Conservation (phyloP, 306 rosid species). For the Malus asiatica region DNA sequence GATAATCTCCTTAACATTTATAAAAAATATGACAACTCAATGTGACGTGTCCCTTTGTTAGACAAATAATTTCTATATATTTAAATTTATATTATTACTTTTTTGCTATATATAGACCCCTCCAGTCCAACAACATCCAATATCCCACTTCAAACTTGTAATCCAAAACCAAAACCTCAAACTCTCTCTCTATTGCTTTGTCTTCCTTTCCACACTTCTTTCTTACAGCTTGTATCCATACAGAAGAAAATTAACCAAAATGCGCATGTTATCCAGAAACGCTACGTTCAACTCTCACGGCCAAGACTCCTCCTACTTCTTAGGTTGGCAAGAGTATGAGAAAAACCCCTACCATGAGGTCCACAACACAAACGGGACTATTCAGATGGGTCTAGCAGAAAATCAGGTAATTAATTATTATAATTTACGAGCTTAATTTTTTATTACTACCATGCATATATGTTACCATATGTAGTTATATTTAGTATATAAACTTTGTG, state of each 20-base stretch:
- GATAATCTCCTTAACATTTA: no score
- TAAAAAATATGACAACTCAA: background rate
- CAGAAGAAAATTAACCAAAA: constrained; percentile 10
- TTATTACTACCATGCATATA: background rate
- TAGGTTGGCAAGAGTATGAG: constrained; percentile 92
- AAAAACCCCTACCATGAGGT: constrained; percentile 62
- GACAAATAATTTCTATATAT: background rate
- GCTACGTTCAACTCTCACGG: constrained; percentile 88
- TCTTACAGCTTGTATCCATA: background rate
- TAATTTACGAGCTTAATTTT: background rate
- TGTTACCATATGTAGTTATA: background rate
- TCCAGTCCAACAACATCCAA: constrained; percentile 23
- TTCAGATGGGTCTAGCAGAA: constrained; percentile 98
- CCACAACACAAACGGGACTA: constrained; percentile 73
- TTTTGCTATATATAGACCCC: constrained; percentile 27
- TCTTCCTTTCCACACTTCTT: background rate
- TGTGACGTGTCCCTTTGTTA: constrained; percentile 14
- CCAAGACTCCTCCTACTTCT: constrained; percentile 94
- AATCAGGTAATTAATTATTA: constrained; percentile 53
- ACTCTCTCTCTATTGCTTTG: background rate
- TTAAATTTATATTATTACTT: background rate
- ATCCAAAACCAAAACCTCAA: constrained; percentile 12
- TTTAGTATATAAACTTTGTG: background rate
- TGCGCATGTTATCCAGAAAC: constrained; percentile 60
- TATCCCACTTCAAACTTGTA: constrained; percentile 19